Conservation (phyloP, 2,329 filamentous ascomycete genomes). For the Dendrostoma leiphaemia region DNA sequence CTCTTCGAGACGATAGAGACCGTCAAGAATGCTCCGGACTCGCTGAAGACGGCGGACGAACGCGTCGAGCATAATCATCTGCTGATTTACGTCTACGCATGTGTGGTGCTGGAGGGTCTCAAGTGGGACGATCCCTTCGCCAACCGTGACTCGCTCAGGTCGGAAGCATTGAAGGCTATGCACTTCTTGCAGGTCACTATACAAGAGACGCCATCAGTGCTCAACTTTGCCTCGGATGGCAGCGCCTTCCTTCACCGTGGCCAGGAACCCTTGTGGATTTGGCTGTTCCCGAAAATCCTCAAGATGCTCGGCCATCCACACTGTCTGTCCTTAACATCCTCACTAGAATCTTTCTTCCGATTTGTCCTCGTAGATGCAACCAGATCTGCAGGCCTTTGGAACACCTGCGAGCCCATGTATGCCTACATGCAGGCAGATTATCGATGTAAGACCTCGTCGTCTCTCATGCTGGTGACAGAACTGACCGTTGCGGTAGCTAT, state of each 20-base stretch:
- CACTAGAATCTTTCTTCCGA: slow-evolving; percentile 53
- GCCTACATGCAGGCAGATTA: slow-evolving; percentile 49
- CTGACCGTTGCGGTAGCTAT: slow-evolving; percentile 21
- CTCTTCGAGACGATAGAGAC: slow-evolving; percentile 59
- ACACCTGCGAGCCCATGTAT: slow-evolving; percentile 40
- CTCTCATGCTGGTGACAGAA: slow-evolving; percentile 22
- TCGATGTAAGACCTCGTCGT: slow-evolving; percentile 36
- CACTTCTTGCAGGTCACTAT: slow-evolving; percentile 75
- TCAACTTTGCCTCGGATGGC: slow-evolving; percentile 45
- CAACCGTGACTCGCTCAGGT: slow-evolving; percentile 49
- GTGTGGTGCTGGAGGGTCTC: slow-evolving; percentile 72
- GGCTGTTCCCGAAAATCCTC: slow-evolving; percentile 60
- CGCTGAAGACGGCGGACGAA: slow-evolving; percentile 61
- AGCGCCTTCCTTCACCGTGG: slow-evolving; percentile 50
- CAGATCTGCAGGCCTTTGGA: slow-evolving; percentile 47
- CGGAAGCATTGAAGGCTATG: slow-evolving; percentile 69
- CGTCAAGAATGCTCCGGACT: slow-evolving; percentile 48
- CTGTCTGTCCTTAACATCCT: slow-evolving; percentile 45
- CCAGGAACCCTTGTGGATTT: slow-evolving; percentile 62
- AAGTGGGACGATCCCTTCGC: slow-evolving; percentile 68
- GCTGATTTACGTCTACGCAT: slow-evolving; percentile 79
- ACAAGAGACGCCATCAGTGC: slow-evolving; percentile 69
- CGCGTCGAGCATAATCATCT: slow-evolving; percentile 77
- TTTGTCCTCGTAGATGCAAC: slow-evolving; percentile 45
- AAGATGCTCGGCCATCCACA: slow-evolving; percentile 53